A percentile compares a stretch with the other conserved stretches of the same genome.
These are phyloP conservation scores for Penicillium ochrochloron DNA, from an alignment of 495 filamentous ascomycete species.

Conservation along the genomic window DNA sequence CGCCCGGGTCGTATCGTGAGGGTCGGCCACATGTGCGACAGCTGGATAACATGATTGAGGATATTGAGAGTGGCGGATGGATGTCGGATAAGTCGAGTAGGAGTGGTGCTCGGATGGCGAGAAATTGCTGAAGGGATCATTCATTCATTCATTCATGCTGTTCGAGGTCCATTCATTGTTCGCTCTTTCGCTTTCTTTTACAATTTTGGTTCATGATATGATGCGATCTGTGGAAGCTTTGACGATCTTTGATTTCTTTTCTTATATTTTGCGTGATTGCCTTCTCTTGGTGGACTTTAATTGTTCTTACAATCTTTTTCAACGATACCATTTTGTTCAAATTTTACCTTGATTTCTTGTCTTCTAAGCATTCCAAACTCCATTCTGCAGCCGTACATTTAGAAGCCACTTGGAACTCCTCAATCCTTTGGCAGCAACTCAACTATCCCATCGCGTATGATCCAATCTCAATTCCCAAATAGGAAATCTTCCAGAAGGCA, in stretches of 20 bases:
- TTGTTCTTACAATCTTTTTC: conserved; percentile 15
- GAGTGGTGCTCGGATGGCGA: conserved; percentile 18
- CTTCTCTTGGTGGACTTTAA: conserved; percentile 5
- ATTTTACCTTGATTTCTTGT: background rate
- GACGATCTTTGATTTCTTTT: conserved; percentile 5
- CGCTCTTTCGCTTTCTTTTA: background rate
- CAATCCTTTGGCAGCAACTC: too few species aligned
- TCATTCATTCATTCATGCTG: background rate
- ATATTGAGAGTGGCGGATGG: conserved; percentile 45
- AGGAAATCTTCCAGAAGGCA: background rate
- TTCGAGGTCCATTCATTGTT: background rate
- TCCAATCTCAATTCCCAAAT: background rate
- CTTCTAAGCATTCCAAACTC: background rate
- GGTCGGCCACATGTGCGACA: conserved; percentile 34
- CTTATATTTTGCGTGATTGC: conserved; percentile 4
- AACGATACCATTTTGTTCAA: conserved; percentile 40
- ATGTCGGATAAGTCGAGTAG: conserved; percentile 41
- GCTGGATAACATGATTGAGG: conserved; percentile 46
- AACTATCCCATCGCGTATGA: too few species aligned
- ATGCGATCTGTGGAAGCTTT: conserved; percentile 4
- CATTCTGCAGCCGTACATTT: background rate
- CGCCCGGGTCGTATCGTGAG: conserved; percentile 23
- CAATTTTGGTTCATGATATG: conserved; percentile 7
- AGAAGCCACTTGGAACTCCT: too few species aligned
- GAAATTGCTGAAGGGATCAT: conserved; percentile 13